Base-by-base conservation (phyloP, 2,329 filamentous ascomycete species). In the Stachybotrys chlorohalonatus region DNA sequence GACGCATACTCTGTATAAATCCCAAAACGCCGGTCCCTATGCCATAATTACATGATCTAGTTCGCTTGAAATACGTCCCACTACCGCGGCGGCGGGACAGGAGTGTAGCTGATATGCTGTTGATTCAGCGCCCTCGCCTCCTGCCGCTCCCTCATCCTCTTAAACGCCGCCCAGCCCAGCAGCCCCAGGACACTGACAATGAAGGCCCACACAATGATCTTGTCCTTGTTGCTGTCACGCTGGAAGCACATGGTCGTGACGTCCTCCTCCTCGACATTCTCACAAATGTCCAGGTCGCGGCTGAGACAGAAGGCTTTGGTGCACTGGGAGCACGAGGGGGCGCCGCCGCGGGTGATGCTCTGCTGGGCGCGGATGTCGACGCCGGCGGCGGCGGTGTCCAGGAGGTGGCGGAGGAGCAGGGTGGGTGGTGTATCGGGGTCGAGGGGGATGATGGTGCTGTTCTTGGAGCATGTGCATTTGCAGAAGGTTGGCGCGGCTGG, bases 401-500 rank as follows among this genome's bases (percentile, higher is more conserved):
- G 49, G 47, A 52, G 54, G 52, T 55, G 63, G 59, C 55, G 63
- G 61, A 66, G 51, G 52, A 61, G 63, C 39, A 63, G 56, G 2
- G 57, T 55, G 7, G 59, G 48, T 24, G 46, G 8, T 53, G 69
- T 62, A 56, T 75, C 69, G 4, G 78, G 76, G n/a, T 75, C 79
- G 9, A 85, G 76, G 13, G 79, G 75, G 64, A 86, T 84, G 63
- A 86, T 84, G 60, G 82, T 86, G 75, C 80, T 84, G 73, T 86
- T 86, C 62, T 81, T 82, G 73, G 84, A 84, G 72, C 83, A 86
- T 61, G 82, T 86, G 72, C 83, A 86, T 76, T 86, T 86, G 75
- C 83, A 86, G 67, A 86, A 86, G 2, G 80, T 81, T 16, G 81
- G 82, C 48, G 81, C 78, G 36, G 79, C 82, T 85, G 63, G 11